These are phyloP conservation scores for Pseudonitzschia multiseries DNA, from an alignment of 108 stramenopile genomes.

Conservation along the genomic window DNA sequence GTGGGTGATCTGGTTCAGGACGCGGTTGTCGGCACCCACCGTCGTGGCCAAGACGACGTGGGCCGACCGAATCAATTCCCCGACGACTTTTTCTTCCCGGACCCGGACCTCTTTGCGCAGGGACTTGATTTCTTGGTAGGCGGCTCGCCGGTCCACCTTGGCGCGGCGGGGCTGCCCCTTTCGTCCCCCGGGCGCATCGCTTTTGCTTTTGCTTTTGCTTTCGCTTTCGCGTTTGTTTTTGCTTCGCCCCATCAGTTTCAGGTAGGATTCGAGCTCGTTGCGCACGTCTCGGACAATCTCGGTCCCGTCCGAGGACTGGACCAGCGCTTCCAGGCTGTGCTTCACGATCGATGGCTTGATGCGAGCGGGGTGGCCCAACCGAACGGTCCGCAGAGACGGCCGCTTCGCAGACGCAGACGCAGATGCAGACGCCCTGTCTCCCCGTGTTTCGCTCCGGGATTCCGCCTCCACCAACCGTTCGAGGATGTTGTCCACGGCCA, in stretches of 20 bases:
- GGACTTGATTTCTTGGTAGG: constrained; percentile 71
- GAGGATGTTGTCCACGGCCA: constrained; percentile 97
- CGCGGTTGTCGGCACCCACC: constrained; percentile 78
- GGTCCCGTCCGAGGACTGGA: constrained; percentile 91
- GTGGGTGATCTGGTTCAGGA: constrained; percentile 50
- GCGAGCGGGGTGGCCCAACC: constrained; percentile 95
- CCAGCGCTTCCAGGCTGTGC: constrained; percentile 91
- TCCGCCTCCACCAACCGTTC: constrained; percentile 73
- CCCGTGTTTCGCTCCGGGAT: neutral
- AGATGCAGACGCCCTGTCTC: neutral
- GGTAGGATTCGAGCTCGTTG: constrained; percentile 66
- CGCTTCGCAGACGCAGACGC: constrained; percentile 5
- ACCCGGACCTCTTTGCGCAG: constrained; percentile 84
- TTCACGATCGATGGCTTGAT: constrained; percentile 73
- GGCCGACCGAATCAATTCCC: constrained; percentile 64
- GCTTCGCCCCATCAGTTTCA: constrained; percentile 39
- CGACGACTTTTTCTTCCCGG: constrained; percentile 90
- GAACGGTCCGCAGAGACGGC: constrained; percentile 66
- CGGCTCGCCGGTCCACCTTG: constrained; percentile 50
- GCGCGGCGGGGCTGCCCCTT: neutral
- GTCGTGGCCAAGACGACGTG: constrained; percentile 90
- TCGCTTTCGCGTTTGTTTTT: too few species aligned
- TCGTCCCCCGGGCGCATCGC: constrained; percentile 41
- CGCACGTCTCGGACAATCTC: constrained; percentile 92
- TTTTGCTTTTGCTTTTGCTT: too few species aligned